Percentiles rank a stretch among this genome's conserved stretches.
Conservation (phyloP, 164 flowering plant genomes). For the Saururus chinensis region DNA sequence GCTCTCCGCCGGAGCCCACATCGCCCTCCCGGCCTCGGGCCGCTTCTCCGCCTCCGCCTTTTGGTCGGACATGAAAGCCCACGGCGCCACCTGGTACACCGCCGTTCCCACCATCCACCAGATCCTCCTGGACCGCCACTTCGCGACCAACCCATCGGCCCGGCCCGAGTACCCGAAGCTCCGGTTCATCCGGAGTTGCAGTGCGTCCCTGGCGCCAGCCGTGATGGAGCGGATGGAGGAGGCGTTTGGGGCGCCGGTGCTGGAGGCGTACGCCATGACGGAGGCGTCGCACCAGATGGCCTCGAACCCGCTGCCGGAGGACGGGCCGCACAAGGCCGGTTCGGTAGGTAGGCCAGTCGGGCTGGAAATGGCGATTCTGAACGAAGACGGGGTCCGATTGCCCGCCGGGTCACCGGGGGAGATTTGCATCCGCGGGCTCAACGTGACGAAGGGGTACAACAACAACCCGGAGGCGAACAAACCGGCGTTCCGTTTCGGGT, state of each 20-base stretch:
- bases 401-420: slow-evolving; percentile 45
- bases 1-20: slow-evolving; percentile 64
- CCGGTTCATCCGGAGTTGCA: slow-evolving; percentile 85
- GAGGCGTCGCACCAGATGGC: slow-evolving; percentile 64
- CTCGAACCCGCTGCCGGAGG: slow-evolving; percentile 70
- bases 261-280: slow-evolving; percentile 95
- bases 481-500: slow-evolving; percentile 55
- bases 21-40: slow-evolving; percentile 72
- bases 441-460: slow-evolving; percentile 83
- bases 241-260: slow-evolving; percentile 71
- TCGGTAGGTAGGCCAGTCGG: slow-evolving; percentile 89
- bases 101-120: slow-evolving; percentile 97
- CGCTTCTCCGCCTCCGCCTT: slow-evolving; percentile 88
- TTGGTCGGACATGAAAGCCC: slow-evolving; percentile 64
- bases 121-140: slow-evolving; percentile 80
- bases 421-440: slow-evolving; percentile 83
- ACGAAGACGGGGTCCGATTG: slow-evolving; percentile 47
- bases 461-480: slow-evolving; percentile 82
- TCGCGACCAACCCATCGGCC: slow-evolving; percentile 19
- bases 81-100: slow-evolving; percentile 87
- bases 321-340: slow-evolving; percentile 64
- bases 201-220: slow-evolving; percentile 68
- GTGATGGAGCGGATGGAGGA: slow-evolving; percentile 64
- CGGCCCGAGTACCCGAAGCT: slow-evolving; percentile 67
- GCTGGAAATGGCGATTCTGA: slow-evolving; percentile 70